phyloP scores from a whole-genome alignment of 169 alveolate genomes.

The Plasmodium falciparum region DNA sequence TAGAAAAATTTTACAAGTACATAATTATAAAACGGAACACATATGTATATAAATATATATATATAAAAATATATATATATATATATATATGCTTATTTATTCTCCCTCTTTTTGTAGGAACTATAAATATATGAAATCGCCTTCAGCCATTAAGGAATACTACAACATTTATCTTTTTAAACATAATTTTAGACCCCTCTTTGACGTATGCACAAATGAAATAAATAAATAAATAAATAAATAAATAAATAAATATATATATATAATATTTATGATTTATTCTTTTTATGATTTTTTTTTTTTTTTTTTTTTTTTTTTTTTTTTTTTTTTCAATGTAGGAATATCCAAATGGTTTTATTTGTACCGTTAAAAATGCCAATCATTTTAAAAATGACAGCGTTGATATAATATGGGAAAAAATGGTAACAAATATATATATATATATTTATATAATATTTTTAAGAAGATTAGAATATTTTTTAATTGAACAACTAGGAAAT shows the following conservation, averaged over 20 bases:
- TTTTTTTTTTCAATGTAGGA: slow-evolving; percentile 26
- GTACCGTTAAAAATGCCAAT: slow-evolving; percentile 42
- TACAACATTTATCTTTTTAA: slow-evolving; percentile 69
- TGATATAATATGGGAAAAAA: slow-evolving; percentile 75
- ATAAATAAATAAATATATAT: neutral
- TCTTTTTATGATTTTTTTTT: neutral
- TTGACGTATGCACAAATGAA: slow-evolving; percentile 32
- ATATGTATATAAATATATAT: neutral
- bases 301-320: too few species aligned
- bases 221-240: neutral
- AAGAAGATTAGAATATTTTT: neutral
- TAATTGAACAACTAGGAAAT: too few species aligned
- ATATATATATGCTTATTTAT: neutral
- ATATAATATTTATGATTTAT: neutral
- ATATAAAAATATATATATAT: neutral
- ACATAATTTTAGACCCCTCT: slow-evolving; percentile 48
- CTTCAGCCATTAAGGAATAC: slow-evolving; percentile 58
- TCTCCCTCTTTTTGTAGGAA: slow-evolving; percentile 20
- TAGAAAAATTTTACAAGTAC: slow-evolving; percentile 74
- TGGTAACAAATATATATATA: slow-evolving; percentile 32
- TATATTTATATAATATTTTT: neutral
- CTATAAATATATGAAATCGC: slow-evolving; percentile 73
- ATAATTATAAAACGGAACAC: slow-evolving; percentile 1
- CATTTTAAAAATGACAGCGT: slow-evolving; percentile 25
- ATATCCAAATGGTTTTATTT: slow-evolving; percentile 69